phyloP scores from a whole-genome alignment of 2,329 filamentous ascomycete genomes.

The Cercospora nicotianae region DNA sequence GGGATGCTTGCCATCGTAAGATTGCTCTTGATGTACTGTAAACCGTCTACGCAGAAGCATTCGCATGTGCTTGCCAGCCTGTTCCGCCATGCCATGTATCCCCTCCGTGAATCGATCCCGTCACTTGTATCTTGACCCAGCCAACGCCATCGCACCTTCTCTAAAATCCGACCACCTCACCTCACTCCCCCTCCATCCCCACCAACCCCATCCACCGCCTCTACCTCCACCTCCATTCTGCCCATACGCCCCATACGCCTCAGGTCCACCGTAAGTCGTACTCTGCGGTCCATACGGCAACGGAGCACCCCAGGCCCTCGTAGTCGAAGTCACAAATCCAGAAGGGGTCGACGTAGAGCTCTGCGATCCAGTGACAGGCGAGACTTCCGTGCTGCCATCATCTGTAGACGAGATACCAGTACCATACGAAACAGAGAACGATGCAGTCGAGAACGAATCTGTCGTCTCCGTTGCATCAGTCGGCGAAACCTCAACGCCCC shows the following conservation, averaged over 20 bases:
- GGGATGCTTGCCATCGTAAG: too few relatives aligned
- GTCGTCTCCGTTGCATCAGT: neutral
- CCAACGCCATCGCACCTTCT: neutral
- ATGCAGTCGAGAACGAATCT: neutral
- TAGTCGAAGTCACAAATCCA: slow-evolving; percentile 1
- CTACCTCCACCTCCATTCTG: neutral
- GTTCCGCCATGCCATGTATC: neutral
- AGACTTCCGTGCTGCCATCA: slow-evolving; percentile 12
- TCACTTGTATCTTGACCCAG: neutral
- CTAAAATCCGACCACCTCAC: neutral
- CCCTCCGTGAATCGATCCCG: too few relatives aligned
- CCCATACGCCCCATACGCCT: neutral
- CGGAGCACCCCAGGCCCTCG: neutral
- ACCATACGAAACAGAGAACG: neutral
- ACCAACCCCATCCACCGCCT: neutral
- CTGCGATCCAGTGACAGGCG: slow-evolving; percentile 5
- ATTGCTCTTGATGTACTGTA: neutral
- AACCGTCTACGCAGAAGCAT: neutral
- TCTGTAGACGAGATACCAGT: neutral
- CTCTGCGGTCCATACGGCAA: slow-evolving; percentile 1
- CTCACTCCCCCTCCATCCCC: neutral
- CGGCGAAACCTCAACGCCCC: neutral
- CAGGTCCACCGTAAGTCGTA: slow-evolving; percentile 2
- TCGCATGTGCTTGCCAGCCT: neutral
- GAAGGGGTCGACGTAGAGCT: slow-evolving; percentile 6